Conservation (phyloP, 2,329 filamentous ascomycete genomes). For the Cladosporium phlei region DNA sequence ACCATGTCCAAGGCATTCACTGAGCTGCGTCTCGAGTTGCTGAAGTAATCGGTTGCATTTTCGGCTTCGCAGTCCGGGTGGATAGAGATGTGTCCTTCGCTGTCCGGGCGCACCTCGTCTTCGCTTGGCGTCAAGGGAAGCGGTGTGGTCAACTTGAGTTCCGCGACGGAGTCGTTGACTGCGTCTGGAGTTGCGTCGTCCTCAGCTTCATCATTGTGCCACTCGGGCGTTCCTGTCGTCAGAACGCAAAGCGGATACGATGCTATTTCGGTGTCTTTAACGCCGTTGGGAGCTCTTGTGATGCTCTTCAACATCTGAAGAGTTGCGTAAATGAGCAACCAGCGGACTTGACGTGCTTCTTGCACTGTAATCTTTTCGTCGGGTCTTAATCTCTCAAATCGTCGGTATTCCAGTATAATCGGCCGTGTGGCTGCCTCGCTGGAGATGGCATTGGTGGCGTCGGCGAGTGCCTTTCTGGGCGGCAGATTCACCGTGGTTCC, state of each 20-base stretch:
- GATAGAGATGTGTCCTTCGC: constrained; percentile 31
- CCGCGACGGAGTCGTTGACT: background rate
- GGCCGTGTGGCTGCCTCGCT: constrained; percentile 35
- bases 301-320: constrained; percentile 68
- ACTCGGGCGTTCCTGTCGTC: background rate
- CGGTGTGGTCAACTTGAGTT: background rate
- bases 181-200: background rate
- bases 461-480: constrained; percentile 49
- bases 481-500: constrained; percentile 44
- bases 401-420: constrained; percentile 64
- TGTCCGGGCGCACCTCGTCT: constrained; percentile 5
- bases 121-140: background rate
- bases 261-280: constrained; percentile 52
- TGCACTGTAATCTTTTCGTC: constrained; percentile 57
- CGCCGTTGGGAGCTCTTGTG: constrained; percentile 56
- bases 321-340: constrained; percentile 69
- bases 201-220: background rate
- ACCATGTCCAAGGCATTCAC: constrained; percentile 19
- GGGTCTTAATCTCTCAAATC: constrained; percentile 60
- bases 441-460: constrained; percentile 45
- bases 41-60: constrained; percentile 34
- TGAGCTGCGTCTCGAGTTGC: constrained; percentile 19
- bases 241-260: constrained; percentile 56
- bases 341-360: constrained; percentile 72
- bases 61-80: constrained; percentile 45